Conservation (phyloP, 495 filamentous ascomycete genomes). For the Penicillium parvum region DNA sequence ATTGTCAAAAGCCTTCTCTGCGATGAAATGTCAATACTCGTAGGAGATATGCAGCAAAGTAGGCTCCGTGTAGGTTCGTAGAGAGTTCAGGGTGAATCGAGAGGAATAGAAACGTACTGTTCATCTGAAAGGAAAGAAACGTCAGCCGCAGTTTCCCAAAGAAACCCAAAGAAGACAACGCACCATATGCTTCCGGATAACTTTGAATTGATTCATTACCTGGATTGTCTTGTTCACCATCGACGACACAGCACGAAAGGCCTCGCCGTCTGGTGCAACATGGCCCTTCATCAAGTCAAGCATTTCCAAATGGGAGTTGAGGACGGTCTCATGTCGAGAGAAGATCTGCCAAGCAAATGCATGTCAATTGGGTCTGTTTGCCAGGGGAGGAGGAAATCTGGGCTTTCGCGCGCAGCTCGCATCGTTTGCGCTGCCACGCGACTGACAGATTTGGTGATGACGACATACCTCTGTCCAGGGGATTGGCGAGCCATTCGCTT, state of each 20-base stretch:
- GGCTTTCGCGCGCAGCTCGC: background rate
- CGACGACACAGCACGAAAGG: constrained; percentile 23
- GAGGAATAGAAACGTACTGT: constrained; percentile 18
- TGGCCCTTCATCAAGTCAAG: constrained; percentile 26
- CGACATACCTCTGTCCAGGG: constrained; percentile 24
- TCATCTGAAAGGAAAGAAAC: constrained; percentile 8
- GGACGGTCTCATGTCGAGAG: constrained; percentile 31
- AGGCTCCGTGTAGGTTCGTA: background rate
- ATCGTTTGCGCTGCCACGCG: constrained; percentile 1
- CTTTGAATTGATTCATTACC: constrained; percentile 32
- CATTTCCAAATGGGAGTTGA: constrained; percentile 34
- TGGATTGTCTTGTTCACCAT: constrained; percentile 39
- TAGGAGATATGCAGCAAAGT: too few species aligned
- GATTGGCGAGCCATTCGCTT: constrained; percentile 5
- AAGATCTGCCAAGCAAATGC: constrained; percentile 22
- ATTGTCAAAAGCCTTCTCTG: constrained; percentile 4
- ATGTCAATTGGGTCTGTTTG: background rate
- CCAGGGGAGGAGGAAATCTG: background rate
- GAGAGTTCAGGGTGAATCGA: background rate
- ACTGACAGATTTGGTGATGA: background rate
- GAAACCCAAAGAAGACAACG: constrained; percentile 6
- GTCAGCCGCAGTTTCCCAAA: constrained; percentile 1
- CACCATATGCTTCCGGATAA: constrained; percentile 33
- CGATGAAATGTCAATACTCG: background rate
- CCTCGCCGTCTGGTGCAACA: constrained; percentile 19